Base-by-base conservation (phyloP, 176 grass and related monocot species). In the Ensete ventricosum region DNA sequence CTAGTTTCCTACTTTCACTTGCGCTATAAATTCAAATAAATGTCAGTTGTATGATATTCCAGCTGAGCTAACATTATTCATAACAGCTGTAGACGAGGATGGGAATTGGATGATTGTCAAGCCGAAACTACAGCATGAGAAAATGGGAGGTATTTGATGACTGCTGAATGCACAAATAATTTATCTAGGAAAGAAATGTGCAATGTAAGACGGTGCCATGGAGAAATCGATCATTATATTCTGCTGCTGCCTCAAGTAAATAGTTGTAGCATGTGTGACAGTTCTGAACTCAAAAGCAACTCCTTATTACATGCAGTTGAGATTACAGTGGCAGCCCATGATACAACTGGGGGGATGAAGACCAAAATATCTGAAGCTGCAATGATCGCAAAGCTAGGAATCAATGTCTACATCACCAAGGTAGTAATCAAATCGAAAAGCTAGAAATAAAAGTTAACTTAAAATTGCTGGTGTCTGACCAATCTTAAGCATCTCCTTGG, bases 291-390 rank as follows among this genome's bases (percentile, higher is more conserved):
- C 20, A 14, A 17, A n/a, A 59, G 29, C 34, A 43, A 43, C 12
- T 62, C 13, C 48, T 51, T 79, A 21, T 50, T 69, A 34, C 52
- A 10, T 86, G 76, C 83, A 93, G 94, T 98, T 78, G 68, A 90
- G 57, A 98, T 88, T 72, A 93, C 94, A 51, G 82, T 98, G 27
- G 94, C 90, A 52, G 85, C 88, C 79, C 94, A 98, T 76, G 94
- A 98, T 68, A 98, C 94, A 22, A 91, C 90, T 55, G 90, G 94
- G 25, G 90, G 94, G 60, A 98, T 98, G 94, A 80, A 98, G 80
- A 81, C 94, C 62, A 98, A 98, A 83, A 91, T 98, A 80, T 52
- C 77, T 58, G 94, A 98, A 84, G 90, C 94, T 82, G 85, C 94
- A 55, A 65, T 71, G 64, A 93, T 93, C 79, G 84, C 94, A 75